Conservation (phyloP, 2,329 filamentous ascomycete genomes). For the Aspergillus japonicus region DNA sequence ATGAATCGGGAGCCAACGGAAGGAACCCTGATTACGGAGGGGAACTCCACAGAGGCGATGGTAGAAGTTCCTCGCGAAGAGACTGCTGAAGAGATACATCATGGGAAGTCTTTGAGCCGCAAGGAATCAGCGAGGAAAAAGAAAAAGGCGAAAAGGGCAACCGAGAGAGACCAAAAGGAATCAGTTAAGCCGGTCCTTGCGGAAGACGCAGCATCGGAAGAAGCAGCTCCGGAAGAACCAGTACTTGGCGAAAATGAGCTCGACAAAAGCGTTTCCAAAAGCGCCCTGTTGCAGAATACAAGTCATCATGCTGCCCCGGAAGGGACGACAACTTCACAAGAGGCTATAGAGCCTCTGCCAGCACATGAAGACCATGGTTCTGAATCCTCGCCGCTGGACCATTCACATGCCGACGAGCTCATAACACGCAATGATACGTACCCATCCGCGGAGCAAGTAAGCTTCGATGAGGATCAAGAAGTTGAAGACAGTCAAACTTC, state of each 20-base stretch:
- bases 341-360: neutral
- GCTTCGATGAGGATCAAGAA: neutral
- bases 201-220: conserved; percentile 8
- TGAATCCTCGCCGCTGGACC: neutral
- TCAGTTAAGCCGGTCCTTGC: neutral
- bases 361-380: neutral
- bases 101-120: conserved; percentile 6
- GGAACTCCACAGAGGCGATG: neutral
- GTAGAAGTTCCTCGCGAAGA: neutral
- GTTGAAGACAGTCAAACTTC: neutral
- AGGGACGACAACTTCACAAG: neutral
- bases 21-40: neutral
- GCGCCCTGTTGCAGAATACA: neutral
- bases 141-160: conserved; percentile 23
- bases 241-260: neutral
- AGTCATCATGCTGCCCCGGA: neutral
- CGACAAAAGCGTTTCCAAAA: neutral
- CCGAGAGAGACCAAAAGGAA: conserved; percentile 10
- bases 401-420: neutral
- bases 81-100: conserved; percentile 5
- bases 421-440: neutral
- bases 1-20: neutral
- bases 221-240: neutral
- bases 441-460: neutral
- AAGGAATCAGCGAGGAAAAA: conserved; percentile 24